Percentiles rank a stretch among this genome's conserved stretches.
Evolutionary conservation across 2,329 filamentous ascomycete species (phyloP).

Genomic region (Aspergillus viridinutans): DNA sequence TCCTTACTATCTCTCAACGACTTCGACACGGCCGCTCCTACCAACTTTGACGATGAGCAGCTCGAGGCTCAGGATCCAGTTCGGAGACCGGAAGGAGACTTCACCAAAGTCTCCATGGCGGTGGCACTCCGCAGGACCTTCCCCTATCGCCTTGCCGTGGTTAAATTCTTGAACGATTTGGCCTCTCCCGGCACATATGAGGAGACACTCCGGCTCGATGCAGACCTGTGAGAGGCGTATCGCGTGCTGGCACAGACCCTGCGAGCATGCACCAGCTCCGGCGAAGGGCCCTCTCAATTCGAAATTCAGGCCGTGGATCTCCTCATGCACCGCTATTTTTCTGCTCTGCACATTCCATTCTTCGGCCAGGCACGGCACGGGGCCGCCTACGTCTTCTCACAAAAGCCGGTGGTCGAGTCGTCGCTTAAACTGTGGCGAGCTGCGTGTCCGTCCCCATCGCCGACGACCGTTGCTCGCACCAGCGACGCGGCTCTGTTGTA

Average conservation of each 20-base stretch:
- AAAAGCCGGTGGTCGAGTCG: slow-evolving; percentile 47
- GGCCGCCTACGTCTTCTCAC: slow-evolving; percentile 44
- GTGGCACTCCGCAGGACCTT: slow-evolving; percentile 36
- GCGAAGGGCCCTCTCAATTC: slow-evolving; percentile 11
- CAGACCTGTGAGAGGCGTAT: slow-evolving; percentile 44
- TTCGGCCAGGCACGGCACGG: slow-evolving; percentile 18
- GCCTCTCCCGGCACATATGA: no score
- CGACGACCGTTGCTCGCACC: slow-evolving; percentile 11
- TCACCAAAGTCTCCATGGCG: slow-evolving; percentile 34
- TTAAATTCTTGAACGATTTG: no score
- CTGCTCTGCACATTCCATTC: slow-evolving; percentile 28
- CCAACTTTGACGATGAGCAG: slow-evolving; percentile 41
- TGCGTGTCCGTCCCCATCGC: background rate
- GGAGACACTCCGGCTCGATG: slow-evolving; percentile 22
- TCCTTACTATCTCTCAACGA: slow-evolving; percentile 32
- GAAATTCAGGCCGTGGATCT: slow-evolving; percentile 21
- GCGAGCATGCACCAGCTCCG: slow-evolving; percentile 5
- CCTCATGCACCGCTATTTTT: slow-evolving; percentile 25
- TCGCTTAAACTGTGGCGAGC: slow-evolving; percentile 46
- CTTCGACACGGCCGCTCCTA: slow-evolving; percentile 35
- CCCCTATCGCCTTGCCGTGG: slow-evolving; percentile 28
- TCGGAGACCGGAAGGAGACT: slow-evolving; percentile 22
- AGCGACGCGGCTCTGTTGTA: no score
- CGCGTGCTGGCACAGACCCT: slow-evolving; percentile 36
- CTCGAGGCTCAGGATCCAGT: slow-evolving; percentile 24